A percentile compares a stretch with the other conserved stretches of the same genome.
phyloP scores from a whole-genome alignment of 1,284 basidiomycete genomes.

The Puccinia horiana region DNA sequence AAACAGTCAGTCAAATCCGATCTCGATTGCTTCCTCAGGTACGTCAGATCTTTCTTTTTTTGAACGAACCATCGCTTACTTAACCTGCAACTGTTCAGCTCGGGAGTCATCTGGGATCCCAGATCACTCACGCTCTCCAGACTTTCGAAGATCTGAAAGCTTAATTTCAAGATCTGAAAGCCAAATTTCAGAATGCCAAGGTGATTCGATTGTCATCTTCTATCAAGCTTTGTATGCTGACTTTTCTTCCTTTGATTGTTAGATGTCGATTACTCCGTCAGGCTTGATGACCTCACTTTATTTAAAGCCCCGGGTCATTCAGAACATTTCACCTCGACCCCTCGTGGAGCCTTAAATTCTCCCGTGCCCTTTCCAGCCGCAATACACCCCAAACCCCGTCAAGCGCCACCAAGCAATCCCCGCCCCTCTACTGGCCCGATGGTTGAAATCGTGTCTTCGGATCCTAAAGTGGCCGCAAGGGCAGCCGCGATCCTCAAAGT shows the following conservation, averaged over 20 bases:
- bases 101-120: neutral
- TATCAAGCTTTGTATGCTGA: neutral
- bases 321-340: conserved; percentile 15
- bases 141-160: neutral
- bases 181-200: neutral
- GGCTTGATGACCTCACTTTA: conserved; percentile 14
- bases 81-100: neutral
- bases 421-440: conserved; percentile 58
- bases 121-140: neutral
- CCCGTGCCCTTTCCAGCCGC: conserved; percentile 16
- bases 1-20: neutral
- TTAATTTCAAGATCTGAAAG: neutral
- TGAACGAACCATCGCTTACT: neutral
- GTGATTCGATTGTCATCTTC: neutral
- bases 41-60: neutral
- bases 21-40: neutral
- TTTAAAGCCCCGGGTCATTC: conserved; percentile 3
- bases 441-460: conserved; percentile 75
- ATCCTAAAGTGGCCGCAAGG: conserved; percentile 77
- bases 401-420: neutral
- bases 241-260: neutral
- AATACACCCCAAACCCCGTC: neutral
- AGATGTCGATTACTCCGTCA: conserved; percentile 11
- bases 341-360: neutral
- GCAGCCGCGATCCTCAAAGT: conserved; percentile 86